Percentiles rank a stretch among this genome's conserved stretches.
Conservation (phyloP, 148 eudicot species). For the Silene uniflora region DNA sequence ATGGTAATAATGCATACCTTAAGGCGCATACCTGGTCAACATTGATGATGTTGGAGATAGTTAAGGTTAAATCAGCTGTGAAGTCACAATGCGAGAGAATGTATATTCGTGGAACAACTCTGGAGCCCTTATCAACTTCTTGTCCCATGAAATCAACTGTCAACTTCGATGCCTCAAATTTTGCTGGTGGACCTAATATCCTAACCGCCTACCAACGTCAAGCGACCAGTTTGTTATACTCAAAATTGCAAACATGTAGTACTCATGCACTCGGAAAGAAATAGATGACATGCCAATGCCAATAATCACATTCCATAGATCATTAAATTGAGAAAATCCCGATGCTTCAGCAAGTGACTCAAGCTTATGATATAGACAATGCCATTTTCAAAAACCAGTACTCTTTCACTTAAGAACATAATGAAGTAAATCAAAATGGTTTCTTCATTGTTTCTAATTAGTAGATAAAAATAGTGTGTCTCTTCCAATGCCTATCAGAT, state of each 20-base stretch:
- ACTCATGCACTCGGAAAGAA: neutral
- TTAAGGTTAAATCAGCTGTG: conserved; percentile 76
- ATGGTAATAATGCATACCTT: conserved; percentile 28
- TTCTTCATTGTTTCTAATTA: neutral
- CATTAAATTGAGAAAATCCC: neutral
- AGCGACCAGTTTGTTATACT: neutral
- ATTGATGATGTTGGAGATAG: conserved; percentile 63
- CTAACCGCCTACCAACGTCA: conserved; percentile 50
- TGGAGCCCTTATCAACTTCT: conserved; percentile 37
- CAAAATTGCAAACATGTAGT: neutral
- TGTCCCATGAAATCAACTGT: conserved; percentile 65
- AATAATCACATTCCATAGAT: neutral
- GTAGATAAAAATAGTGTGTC: neutral
- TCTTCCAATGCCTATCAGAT: neutral
- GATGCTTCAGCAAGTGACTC: neutral
- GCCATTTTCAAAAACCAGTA: neutral
- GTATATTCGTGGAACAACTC: conserved; percentile 66
- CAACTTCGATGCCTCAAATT: conserved; percentile 78
- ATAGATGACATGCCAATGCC: neutral
- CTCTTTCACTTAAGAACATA: neutral
- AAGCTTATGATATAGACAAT: neutral
- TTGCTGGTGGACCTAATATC: conserved; percentile 83
- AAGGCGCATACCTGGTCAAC: conserved; percentile 70
- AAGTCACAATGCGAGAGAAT: conserved; percentile 90
- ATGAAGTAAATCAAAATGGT: neutral